These are phyloP conservation scores for Pugionium dolabratum DNA, from an alignment of 345 rosid species.

Conservation along the genomic window DNA sequence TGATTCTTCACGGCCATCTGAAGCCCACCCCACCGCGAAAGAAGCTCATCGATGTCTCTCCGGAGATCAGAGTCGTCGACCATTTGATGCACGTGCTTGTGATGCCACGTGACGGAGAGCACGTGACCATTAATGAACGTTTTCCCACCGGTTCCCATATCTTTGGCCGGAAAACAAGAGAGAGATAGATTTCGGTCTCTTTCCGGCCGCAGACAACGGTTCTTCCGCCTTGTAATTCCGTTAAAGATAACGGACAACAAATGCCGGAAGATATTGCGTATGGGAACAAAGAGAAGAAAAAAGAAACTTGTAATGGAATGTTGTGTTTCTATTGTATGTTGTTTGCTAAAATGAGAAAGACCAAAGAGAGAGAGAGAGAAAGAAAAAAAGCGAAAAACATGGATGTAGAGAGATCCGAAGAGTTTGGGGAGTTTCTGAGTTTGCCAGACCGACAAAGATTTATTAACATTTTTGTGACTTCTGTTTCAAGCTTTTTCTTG, in stretches of 20 bases:
- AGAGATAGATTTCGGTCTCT: background rate
- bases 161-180: conserved; percentile 6
- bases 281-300: conserved; percentile 25
- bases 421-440: conserved; percentile 17
- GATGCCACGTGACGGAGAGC: conserved; percentile 11
- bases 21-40: conserved; percentile 73
- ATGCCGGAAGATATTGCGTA: conserved; percentile 34
- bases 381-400: conserved; percentile 8
- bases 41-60: conserved; percentile 48
- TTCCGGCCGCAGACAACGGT: conserved; percentile 9
- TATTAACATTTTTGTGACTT: conserved; percentile 22
- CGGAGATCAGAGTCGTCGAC: conserved; percentile 25
- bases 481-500: conserved; percentile 26
- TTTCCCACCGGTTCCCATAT: conserved; percentile 34
- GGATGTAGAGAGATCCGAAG: conserved; percentile 32
- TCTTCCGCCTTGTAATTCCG: conserved; percentile 36
- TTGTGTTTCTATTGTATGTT: conserved; percentile 14
- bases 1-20: conserved; percentile 74
- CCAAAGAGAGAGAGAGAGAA: background rate
- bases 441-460: conserved; percentile 22
- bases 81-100: conserved; percentile 20
- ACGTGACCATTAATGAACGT: conserved; percentile 10
- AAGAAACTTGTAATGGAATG: background rate
- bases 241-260: conserved; percentile 28
- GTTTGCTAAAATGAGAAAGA: conserved; percentile 15